phyloP scores from a whole-genome alignment of 2,329 filamentous ascomycete species.

The Cadophora sp. region DNA sequence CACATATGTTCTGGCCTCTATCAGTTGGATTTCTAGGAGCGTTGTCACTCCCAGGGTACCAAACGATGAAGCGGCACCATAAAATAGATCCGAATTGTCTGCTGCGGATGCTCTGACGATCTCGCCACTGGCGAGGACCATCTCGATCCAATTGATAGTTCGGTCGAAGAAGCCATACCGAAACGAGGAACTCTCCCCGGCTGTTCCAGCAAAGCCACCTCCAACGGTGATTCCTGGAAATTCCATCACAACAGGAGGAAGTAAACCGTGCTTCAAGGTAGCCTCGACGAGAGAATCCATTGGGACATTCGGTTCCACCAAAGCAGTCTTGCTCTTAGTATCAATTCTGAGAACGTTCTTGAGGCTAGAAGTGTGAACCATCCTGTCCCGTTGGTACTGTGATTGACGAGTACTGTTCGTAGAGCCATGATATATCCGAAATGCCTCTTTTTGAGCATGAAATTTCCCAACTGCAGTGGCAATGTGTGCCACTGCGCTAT shows the following conservation, averaged over 20 bases:
- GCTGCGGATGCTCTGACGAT: constrained; percentile 54
- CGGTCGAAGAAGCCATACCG: constrained; percentile 69
- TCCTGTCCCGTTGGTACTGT: constrained; percentile 36
- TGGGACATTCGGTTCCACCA: constrained; percentile 72
- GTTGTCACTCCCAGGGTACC: constrained; percentile 68
- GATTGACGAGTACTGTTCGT: constrained; percentile 56
- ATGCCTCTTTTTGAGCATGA: constrained; percentile 41
- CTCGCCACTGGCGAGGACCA: constrained; percentile 64
- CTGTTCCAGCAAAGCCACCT: constrained; percentile 69
- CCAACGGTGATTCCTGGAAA: constrained; percentile 73
- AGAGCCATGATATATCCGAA: constrained; percentile 61
- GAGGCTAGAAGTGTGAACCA: constrained; percentile 55
- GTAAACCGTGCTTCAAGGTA: constrained; percentile 58
- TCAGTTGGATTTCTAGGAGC: constrained; percentile 61
- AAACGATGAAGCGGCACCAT: constrained; percentile 62
- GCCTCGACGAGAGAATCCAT: constrained; percentile 68
- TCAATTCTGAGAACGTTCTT: constrained; percentile 54
- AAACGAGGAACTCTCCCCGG: constrained; percentile 71
- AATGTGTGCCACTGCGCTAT: constrained; percentile 33
- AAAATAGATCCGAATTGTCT: constrained; percentile 60
- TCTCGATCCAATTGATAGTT: constrained; percentile 66
- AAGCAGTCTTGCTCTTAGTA: constrained; percentile 47
- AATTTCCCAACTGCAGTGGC: constrained; percentile 30
- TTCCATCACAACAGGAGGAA: constrained; percentile 73
- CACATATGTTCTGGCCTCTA: constrained; percentile 59